Conservation (phyloP, 192 early-diverging fungal genomes). For the Dissophora ornata region DNA sequence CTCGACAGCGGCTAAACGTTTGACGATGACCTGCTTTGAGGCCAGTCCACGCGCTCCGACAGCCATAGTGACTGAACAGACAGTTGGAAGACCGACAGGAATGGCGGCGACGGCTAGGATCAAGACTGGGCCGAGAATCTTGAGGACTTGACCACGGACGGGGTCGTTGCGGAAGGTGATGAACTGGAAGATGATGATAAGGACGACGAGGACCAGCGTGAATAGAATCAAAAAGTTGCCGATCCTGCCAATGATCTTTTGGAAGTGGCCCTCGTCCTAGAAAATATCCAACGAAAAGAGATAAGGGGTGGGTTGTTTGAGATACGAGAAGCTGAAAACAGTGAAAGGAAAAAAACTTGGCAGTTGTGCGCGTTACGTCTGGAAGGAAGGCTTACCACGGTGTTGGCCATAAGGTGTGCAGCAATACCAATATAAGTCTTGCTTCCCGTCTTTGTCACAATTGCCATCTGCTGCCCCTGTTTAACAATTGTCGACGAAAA, state of each 20-base stretch:
- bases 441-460: conserved; percentile 89
- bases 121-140: conserved; percentile 76
- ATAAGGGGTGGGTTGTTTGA: background rate
- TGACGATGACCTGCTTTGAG: conserved; percentile 91
- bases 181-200: conserved; percentile 78
- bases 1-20: conserved; percentile 94
- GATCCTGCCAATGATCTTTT: conserved; percentile 92
- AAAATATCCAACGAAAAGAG: background rate
- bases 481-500: conserved; percentile 92
- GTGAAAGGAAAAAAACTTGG: too few relatives aligned
- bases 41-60: conserved; percentile 89
- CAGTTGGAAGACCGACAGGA: conserved; percentile 92
- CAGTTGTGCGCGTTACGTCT: too few relatives aligned
- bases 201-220: conserved; percentile 74
- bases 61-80: conserved; percentile 96
- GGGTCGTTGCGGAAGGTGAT: conserved; percentile 56
- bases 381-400: too few relatives aligned
- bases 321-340: too few relatives aligned
- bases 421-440: conserved; percentile 93
- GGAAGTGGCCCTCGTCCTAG: conserved; percentile 91
- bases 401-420: conserved; percentile 87
- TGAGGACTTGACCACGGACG: conserved; percentile 64
- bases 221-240: conserved; percentile 92
- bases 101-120: conserved; percentile 92
- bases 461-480: conserved; percentile 90